Percentiles rank a stretch among this genome's conserved stretches.
Conservation (phyloP, 805 yeast species). For the Yamadazyma scolyti region DNA sequence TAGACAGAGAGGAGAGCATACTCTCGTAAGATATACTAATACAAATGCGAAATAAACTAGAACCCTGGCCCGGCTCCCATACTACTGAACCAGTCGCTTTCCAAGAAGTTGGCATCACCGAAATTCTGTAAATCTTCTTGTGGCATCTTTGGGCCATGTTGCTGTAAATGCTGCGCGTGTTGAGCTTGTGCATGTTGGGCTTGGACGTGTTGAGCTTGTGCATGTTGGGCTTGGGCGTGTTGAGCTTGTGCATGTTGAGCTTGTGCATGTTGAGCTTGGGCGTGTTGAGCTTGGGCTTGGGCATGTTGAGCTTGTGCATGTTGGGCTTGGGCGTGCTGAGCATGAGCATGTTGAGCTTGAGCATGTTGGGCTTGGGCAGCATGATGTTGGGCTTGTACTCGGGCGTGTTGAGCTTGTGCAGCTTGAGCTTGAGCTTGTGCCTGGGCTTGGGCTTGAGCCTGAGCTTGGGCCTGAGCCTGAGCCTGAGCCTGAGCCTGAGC, state of each 20-base stretch:
- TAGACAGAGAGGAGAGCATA: no score
- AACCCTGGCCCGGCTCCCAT: conserved; percentile 34
- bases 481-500: conserved; percentile 11
- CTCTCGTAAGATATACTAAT: no score
- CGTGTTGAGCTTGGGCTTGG: conserved; percentile 2
- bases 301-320: conserved; percentile 6
- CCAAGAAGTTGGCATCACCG: conserved; percentile 10
- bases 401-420: background rate
- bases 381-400: conserved; percentile 6
- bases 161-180: conserved; percentile 1
- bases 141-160: background rate
- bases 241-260: no score
- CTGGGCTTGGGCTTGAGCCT: no score
- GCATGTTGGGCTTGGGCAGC: conserved; percentile 8
- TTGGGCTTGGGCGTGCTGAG: conserved; percentile 4
- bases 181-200: conserved; percentile 1
- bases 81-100: conserved; percentile 28
- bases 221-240: conserved; percentile 7
- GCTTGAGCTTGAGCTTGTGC: conserved; percentile 1
- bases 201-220: conserved; percentile 1
- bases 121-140: no score
- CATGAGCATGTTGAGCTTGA: no score
- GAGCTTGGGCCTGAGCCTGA: no score
- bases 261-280: no score
- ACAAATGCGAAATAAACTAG: conserved; percentile 9